Evolutionary conservation across 2,329 filamentous ascomycete species (phyloP).

Genomic region (Botrytis fabae): DNA sequence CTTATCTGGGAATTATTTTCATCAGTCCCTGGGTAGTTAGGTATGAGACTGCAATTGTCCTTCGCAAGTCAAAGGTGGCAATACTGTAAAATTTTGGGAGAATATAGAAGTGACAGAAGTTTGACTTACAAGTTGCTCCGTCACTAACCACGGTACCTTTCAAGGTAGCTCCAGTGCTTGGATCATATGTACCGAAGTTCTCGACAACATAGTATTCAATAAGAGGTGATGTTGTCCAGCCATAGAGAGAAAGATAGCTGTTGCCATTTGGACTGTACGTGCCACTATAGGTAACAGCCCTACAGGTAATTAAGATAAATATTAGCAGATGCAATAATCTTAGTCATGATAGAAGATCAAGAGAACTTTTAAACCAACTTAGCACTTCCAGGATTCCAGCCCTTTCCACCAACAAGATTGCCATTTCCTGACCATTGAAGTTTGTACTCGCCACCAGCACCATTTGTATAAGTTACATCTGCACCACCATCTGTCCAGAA

Average conservation of each 20-base stretch:
- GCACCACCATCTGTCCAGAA: conserved; percentile 58
- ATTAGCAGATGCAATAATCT: background rate
- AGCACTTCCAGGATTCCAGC: conserved; percentile 47
- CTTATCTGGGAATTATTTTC: conserved; percentile 36
- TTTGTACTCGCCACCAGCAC: conserved; percentile 51
- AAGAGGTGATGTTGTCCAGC: conserved; percentile 48
- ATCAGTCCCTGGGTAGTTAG: background rate
- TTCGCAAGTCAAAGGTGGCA: background rate
- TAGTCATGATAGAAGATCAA: background rate
- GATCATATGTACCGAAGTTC: conserved; percentile 52
- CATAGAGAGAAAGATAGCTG: conserved; percentile 57
- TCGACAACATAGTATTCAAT: conserved; percentile 55
- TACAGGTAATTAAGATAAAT: background rate
- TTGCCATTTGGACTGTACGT: conserved; percentile 46
- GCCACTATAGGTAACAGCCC: conserved; percentile 46
- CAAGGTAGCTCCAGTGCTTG: conserved; percentile 48
- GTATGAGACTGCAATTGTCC: too few relatives aligned
- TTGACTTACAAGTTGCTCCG: conserved; percentile 49
- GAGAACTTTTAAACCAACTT: conserved; percentile 24
- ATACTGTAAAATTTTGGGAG: background rate
- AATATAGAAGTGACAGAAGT: background rate
- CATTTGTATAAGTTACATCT: conserved; percentile 56
- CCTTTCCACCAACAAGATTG: conserved; percentile 53
- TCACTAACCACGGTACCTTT: conserved; percentile 54
- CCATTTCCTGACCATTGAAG: conserved; percentile 50